Percentiles rank a stretch among this genome's conserved stretches.
Conservation (phyloP, 75 land plant genomes). For the Selaginella tamariscina region DNA sequence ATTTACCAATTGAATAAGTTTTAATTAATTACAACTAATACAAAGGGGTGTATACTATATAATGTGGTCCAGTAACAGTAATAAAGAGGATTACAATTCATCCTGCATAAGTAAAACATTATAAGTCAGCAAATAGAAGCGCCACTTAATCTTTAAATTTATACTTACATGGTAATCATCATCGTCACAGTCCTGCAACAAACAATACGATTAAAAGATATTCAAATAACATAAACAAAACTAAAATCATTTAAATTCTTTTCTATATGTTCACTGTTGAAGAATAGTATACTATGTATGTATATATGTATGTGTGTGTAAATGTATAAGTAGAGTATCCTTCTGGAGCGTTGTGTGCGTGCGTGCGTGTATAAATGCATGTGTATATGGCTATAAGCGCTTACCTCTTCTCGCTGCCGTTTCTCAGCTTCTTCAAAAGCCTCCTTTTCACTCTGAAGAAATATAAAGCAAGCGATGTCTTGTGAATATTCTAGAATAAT, state of each 20-base stretch:
- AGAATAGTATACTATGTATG: background rate
- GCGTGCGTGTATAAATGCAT: background rate
- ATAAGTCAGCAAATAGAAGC: background rate
- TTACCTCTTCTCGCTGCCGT: background rate
- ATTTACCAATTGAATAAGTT: no score
- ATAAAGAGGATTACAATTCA: no score
- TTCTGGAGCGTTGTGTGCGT: background rate
- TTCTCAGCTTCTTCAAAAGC: slow-evolving; percentile 6
- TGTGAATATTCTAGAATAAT: background rate
- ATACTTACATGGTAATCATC: slow-evolving; percentile 12
- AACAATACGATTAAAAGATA: no score
- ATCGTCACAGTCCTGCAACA: background rate
- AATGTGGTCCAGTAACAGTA: no score
- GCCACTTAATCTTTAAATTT: background rate
- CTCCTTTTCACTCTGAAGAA: background rate
- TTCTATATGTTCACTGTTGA: background rate
- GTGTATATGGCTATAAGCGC: background rate
- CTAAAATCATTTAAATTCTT: background rate
- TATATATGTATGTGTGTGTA: background rate
- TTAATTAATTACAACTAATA: no score
- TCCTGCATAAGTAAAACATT: background rate
- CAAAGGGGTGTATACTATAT: no score
- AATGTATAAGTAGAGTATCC: background rate
- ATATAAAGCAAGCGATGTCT: background rate
- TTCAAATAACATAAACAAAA: background rate